Evolutionary conservation across 257 asterid genomes (phyloP), one percentile per base, ranked within the genome.

Genomic region (Plantago major): DNA sequence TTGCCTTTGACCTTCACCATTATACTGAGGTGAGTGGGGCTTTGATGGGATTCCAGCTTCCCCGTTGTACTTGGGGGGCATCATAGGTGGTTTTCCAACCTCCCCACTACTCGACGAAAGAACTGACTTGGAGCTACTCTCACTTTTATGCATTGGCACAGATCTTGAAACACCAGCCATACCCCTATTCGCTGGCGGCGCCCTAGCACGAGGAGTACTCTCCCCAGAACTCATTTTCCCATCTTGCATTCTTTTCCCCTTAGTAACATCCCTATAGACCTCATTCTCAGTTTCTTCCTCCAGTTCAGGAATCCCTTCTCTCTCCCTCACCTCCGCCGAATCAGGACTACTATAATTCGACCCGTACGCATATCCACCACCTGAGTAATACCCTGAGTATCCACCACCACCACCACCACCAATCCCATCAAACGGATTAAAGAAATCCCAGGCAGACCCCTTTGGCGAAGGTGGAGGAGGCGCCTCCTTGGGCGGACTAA

Each of bases 281-380:
- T 89, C 97, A 56, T 30, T 71, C 81, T 89, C 99, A 26, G 96
- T 89, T 71, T 84, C 97, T 67, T 93, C 99, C 76, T 93, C 99
- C 82, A 93, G 76, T 66, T 93, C 97, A 62, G 99, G 99, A 71
- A 93, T 93, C 49, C 99, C 99, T 66, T 93, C 97, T 46, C 95
- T 87, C 81, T 79, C 85, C 79, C 99, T 89, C 77, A 89, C 95
- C 76, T 86, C 97, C 55, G 46, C 74, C 9, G 95, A 93, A 87
- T 87, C 90, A 7, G 99, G 99, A 73, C 97, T 93, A 75, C 96
- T 85, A 17, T 67, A 66, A 51, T 64, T 68, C 11, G 96, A 83
- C 56, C 78, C 79, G 46, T 76, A 72, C 1, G 79, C 89, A 46
- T 70, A 65, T 46, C 77, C 68, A 52, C 65, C 74, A 51, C 78